phyloP scores from a whole-genome alignment of 805 yeast species.

The Starmerella khaoyaiensis region DNA sequence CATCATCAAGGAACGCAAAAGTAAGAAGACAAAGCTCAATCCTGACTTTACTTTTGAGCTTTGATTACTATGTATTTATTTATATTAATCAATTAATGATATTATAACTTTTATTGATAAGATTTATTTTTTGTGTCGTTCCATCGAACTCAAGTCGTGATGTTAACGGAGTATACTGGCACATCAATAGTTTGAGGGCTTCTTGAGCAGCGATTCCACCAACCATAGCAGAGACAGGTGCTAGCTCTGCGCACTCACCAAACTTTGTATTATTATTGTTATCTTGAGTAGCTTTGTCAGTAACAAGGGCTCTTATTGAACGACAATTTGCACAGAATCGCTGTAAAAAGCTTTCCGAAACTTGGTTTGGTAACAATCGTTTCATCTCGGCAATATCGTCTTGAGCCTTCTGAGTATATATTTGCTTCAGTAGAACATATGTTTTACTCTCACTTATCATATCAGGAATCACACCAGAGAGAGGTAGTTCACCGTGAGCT shows the following conservation, averaged over 20 bases:
- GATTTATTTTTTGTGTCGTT: conserved; percentile 23
- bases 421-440: conserved; percentile 43
- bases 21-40: conserved; percentile 35
- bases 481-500: conserved; percentile 29
- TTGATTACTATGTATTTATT: conserved; percentile 9
- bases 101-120: background rate
- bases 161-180: conserved; percentile 68
- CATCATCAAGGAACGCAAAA: conserved; percentile 51
- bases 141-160: conserved; percentile 68
- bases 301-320: conserved; percentile 6
- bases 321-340: conserved; percentile 50
- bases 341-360: conserved; percentile 25
- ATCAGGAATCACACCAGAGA: conserved; percentile 69
- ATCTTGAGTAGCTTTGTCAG: background rate
- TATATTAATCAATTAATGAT: conserved; percentile 2
- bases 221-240: conserved; percentile 50
- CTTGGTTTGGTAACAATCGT: conserved; percentile 25
- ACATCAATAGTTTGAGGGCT: conserved; percentile 55
- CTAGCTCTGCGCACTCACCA: conserved; percentile 37
- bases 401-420: conserved; percentile 46
- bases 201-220: conserved; percentile 89
- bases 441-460: conserved; percentile 66
- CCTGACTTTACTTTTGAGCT: conserved; percentile 13
- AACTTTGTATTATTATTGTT: background rate
- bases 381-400: conserved; percentile 33